Evolutionary conservation across 768 basidiomycete species (phyloP), one percentile per base, ranked within the genome.

Genomic region (Lactarius sp.): DNA sequence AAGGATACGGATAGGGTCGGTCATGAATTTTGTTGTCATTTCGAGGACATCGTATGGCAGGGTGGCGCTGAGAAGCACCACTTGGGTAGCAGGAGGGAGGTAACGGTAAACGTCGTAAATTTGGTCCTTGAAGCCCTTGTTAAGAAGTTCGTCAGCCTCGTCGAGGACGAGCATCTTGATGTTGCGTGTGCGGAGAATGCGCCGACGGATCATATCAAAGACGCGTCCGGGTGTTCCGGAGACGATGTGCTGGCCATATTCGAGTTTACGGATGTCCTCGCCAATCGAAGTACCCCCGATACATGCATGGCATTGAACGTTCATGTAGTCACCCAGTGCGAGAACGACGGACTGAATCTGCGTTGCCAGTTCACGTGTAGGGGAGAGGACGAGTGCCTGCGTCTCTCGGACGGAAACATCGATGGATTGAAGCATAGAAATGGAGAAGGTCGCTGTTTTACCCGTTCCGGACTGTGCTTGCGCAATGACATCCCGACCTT

Each of bases 11-110:
- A 98, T 94, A 39, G 96, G 96, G 75, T 98, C 94, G 58, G 92
- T 93, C 95, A 98, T 98, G 81, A 98, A 98, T 78, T 98, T 98
- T 42, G 93, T 97, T 20, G 96, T 98, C 91, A 98, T 97, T 79
- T 98, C 96, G 74, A 98, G 76, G 47, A 99, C 95, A 71, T 99
- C 96, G 74, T 94, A 90, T 10, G 96, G 96, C 66, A 98, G 82
- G 33, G 95, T 98, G 50, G 96, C 94, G 72, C 94, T 96, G 67
- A 99, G 84, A 52, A 98, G 82, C 51, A 99, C 94, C 52, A 98
- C 96, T 76, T 98, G 96, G 6, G 94, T 98, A 56, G 93, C 93
- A 33, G 94, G 94, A 36, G 96, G 96, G 47, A 98, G 88, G 74
- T 95, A 95, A 67, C 94, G 90, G 77, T 97, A 98, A 65, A 98